Percentiles rank a stretch among this genome's conserved stretches.
Evolutionary conservation across 2,329 filamentous ascomycete species (phyloP).

Genomic region (Penicillium sp.): DNA sequence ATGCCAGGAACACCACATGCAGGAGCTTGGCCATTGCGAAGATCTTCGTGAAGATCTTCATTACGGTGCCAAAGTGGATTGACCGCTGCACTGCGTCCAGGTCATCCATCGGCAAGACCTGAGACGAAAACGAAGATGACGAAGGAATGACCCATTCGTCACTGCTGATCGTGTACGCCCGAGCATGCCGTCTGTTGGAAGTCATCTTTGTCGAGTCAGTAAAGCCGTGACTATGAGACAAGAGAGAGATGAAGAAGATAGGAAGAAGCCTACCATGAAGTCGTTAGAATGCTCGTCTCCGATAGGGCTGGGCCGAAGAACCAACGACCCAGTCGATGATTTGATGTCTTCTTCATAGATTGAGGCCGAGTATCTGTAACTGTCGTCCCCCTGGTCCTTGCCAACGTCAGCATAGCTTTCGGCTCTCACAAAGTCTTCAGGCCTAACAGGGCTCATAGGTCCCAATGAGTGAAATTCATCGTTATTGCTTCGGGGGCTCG

Average conservation of each 20-base stretch:
- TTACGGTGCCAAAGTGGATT: conserved; percentile 27
- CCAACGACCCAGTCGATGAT: neutral
- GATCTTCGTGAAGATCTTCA: conserved; percentile 33
- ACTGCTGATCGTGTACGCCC: conserved; percentile 32
- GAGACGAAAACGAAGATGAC: conserved; percentile 7
- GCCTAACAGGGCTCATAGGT: neutral
- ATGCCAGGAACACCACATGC: conserved; percentile 31
- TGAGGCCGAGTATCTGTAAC: conserved; percentile 25
- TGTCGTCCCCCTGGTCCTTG: conserved; percentile 9
- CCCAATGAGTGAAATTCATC: neutral
- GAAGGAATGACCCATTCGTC: conserved; percentile 29
- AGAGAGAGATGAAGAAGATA: neutral
- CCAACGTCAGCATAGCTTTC: neutral
- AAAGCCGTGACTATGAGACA: too few relatives aligned
- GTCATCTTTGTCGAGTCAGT: conserved; percentile 15
- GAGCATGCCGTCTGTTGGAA: conserved; percentile 17
- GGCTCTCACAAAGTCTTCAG: neutral
- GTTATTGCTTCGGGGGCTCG: neutral
- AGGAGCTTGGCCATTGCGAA: conserved; percentile 39
- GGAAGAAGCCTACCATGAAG: neutral
- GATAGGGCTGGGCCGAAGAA: neutral
- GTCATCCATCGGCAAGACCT: conserved; percentile 17
- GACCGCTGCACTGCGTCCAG: conserved; percentile 16
- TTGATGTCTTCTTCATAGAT: conserved; percentile 1
- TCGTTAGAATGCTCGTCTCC: neutral